Base-by-base conservation (phyloP, 2,329 filamentous ascomycete genomes). In the Cordyceps pruinosa region DNA sequence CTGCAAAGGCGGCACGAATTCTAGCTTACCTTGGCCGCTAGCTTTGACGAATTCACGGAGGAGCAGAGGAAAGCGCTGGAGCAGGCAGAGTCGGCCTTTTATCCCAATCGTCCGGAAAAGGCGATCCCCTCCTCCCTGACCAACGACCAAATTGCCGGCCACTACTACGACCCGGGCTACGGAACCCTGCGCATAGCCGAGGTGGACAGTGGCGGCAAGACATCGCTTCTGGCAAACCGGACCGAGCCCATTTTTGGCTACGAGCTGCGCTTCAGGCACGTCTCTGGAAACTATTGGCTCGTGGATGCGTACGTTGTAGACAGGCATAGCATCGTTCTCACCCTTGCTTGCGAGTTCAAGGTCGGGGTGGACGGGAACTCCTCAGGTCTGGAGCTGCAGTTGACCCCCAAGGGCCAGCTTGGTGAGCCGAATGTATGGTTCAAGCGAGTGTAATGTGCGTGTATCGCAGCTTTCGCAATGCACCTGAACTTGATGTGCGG, bases 101-200 rank as follows among this genome's bases (percentile, higher is more conserved):
- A 58, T 32, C 56, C 56, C 6, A 37, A 58, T 10, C 30, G n/a
- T n/a, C 56, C 56, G 6, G 41, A 58, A 32, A 39, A 34, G 4
- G 9, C 30, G 5, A 34, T 52, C 4, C 56, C 39, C 2, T 58
- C 56, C 7, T 42, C 56, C 2, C 23, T 52, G 5, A 52, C 39
- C 23, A 34, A 45, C 19, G n/a, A 37, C 13, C 41, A 58, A 41
- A 53, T 58, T 39, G 34, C 17, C 6, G 56, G 56, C n/a, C 48
- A 44, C 5, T 58, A 58, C 30, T 37, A 46, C n/a, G 56, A 58
- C 49, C 32, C 49, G 8, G 56, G 56, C 25, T 58, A 58, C 32
- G 48, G 56, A 21, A 30, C 30, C 17, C 26, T 58, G 23, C 23
- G 41, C 23, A 58, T 58, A 21, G 10, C 42, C 7, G 30, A 58